Evolutionary conservation across 306 rosid species (phyloP), one percentile per base, ranked within the genome.

Genomic region (Pyrus communis): DNA sequence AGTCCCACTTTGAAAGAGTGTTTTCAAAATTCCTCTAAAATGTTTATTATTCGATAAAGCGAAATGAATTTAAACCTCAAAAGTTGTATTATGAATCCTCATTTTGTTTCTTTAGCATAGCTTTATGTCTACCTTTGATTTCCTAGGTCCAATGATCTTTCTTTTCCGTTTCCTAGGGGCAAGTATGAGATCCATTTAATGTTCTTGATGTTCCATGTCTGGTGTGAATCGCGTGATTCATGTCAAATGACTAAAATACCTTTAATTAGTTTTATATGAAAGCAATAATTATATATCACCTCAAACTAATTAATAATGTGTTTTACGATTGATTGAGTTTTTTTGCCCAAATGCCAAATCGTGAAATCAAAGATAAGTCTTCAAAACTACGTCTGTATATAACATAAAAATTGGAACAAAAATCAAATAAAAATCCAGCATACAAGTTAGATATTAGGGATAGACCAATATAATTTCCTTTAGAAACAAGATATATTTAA

Each of bases 191-290:
- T 28, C 33, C 28, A 10, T 67, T 8, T 80, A 27, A 49, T 43
- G 77, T 51, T 64, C 17, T 81, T 76, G 78, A 77, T 82, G 80
- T 65, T 77, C 79, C 64, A 15, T 77, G 70, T 69, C 49, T 63
- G 77, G 79, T 75, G 73, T 78, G 83, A 42, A 68, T 74, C 69
- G 67, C 66, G 73, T 78, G 85, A 42, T 74, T 74, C 80, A 81
- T 84, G 73, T 70, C 52, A 71, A 74, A 31, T 64, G 42, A 64
- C 69, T 64, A 13, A 62, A 62, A 62, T 69, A 38, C 62, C 19
- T 77, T 69, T 61, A 4, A 14, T 23, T 59, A 27, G 14, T 25
- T 27, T 27, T 18, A 43, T 31, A 60, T 7, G 7, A 45, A 43
- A 54, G 31, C 65, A 71, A 33, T 21, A 31, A 19, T 31, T 71